Base-by-base conservation (phyloP, 306 rosid species). In the Carpinus fangiana region DNA sequence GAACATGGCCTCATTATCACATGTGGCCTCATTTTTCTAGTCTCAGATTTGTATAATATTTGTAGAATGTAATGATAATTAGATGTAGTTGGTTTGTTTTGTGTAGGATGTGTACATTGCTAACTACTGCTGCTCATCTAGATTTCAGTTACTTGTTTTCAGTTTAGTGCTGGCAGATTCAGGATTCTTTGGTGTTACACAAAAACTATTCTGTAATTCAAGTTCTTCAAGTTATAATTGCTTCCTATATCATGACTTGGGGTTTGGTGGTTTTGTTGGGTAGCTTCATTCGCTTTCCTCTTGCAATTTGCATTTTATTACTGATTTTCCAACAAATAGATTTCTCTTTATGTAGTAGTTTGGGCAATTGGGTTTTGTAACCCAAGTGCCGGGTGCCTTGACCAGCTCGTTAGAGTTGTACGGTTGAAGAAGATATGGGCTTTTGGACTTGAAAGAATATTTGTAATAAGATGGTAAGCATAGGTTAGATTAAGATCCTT, bases 81-180 rank as follows among this genome's bases (percentile, higher is more conserved):
- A 87, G 89, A 78, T 84, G 68, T 84, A 73, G 73, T 74, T 17
- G 71, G 76, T 79, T 78, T 77, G 85, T 76, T 75, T 69, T 74
- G 51, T 80, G 84, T 81, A 86, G 93, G 86, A 84, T 78, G 55
- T 90, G 96, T 86, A 88, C 91, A 92, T 90, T 84, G 89, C 97
- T 85, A 87, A 90, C 90, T 84, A 41, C 76, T 83, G 81, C 90
- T 84, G 57, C 93, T 79, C 87, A 57, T 78, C 81, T 72, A 76
- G 78, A 81, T 84, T 82, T 81, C 70, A 47, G 76, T 73, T 78
- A 84, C 84, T 38, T 54, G 71, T 67, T 78, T 74, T 82, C 79
- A 71, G 70, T 84, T 87, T 85, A 74, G 53, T 87, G 85, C 80
- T 87, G 86, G 90, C 88, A 87, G 92, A 89, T 86, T 89, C 88